Conservation (phyloP, 2,329 filamentous ascomycete species). For the Trichoderma sp. region DNA sequence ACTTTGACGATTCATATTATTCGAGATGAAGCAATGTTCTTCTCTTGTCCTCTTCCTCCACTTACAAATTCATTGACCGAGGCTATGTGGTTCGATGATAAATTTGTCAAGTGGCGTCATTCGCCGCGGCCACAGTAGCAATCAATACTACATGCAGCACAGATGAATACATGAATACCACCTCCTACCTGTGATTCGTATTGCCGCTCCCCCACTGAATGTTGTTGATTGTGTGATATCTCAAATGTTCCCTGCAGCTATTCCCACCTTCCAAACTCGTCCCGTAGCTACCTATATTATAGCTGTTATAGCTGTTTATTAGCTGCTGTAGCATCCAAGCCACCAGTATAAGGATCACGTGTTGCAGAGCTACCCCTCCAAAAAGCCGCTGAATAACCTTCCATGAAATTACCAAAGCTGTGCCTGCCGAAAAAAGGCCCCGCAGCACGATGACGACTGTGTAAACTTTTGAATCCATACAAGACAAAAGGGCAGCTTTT, state of each 20-base stretch:
- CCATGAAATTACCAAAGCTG: not conserved
- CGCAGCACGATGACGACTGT: not conserved
- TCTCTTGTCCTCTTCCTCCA: not conserved
- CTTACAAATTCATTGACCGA: not conserved
- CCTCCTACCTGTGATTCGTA: not conserved
- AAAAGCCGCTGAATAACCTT: not conserved
- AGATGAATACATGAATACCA: not conserved
- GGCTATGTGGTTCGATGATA: not conserved
- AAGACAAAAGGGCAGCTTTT: not conserved
- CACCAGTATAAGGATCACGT: not conserved
- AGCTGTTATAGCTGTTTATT: not conserved
- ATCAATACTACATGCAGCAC: not conserved
- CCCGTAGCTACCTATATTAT: not conserved
- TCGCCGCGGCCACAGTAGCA: not conserved
- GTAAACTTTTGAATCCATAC: not conserved
- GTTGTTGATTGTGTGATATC: not conserved
- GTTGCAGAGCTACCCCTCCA: not conserved
- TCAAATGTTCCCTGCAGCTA: not conserved
- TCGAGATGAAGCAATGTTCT: not conserved
- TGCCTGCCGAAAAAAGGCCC: not conserved
- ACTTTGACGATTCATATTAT: not conserved
- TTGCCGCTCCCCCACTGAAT: not conserved
- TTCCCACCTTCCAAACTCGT: not conserved
- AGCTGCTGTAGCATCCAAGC: not conserved
- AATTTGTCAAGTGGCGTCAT: not conserved